Conservation (phyloP, 139 green algal genomes). For the Coelastrella sp. region DNA sequence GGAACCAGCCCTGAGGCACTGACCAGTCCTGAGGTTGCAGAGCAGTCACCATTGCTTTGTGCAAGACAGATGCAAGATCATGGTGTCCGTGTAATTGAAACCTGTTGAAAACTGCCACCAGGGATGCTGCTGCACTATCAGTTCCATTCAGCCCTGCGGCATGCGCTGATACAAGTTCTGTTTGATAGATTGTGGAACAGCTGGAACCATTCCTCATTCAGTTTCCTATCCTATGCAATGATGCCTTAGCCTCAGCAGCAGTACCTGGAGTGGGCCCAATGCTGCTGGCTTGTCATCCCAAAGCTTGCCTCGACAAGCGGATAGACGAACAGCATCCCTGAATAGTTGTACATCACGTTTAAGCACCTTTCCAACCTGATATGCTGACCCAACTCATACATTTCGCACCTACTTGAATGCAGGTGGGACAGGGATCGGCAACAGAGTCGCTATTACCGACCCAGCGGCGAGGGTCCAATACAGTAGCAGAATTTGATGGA, state of each 20-base stretch:
- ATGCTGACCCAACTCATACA: background rate
- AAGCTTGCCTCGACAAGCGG: constrained; percentile 65
- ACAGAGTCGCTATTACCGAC: constrained; percentile 61
- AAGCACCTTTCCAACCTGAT: background rate
- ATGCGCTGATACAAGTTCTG: too few species aligned
- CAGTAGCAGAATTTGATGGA: constrained; percentile 56
- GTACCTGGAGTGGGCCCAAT: constrained; percentile 63
- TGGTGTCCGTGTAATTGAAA: background rate
- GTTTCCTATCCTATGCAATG: background rate
- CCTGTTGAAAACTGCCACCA: background rate
- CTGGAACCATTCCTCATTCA: background rate
- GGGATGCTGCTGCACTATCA: too few species aligned
- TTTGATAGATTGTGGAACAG: too few species aligned
- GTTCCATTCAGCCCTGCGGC: too few species aligned
- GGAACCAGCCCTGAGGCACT: constrained; percentile 82
- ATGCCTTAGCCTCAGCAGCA: background rate
- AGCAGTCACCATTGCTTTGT: background rate
- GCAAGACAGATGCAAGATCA: background rate
- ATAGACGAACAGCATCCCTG: constrained; percentile 62
- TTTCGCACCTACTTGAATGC: constrained; percentile 66
- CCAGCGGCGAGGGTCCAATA: constrained; percentile 71
- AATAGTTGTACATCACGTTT: background rate
- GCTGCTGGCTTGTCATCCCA: constrained; percentile 58
- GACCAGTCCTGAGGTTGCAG: constrained; percentile 56
- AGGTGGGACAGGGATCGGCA: constrained; percentile 55